Base-by-base conservation (phyloP, 176 grass and related monocot genomes). In the Neostapfia colusana region DNA sequence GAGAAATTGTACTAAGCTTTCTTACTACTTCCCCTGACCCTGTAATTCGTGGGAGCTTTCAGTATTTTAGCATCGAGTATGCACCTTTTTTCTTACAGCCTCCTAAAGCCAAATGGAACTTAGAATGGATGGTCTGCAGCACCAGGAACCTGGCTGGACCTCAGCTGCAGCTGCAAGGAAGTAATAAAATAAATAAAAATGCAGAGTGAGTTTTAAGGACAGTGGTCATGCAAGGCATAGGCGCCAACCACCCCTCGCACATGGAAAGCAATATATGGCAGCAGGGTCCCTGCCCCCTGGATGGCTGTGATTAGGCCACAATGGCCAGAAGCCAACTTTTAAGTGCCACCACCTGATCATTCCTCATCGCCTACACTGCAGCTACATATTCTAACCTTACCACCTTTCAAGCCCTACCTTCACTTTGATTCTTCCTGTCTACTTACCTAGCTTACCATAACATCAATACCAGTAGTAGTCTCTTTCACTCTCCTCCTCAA, bases 371-470 rank as follows among this genome's bases (percentile, higher is more conserved):
- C 62, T 68, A 74, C 80, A 46, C 51, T 78, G 20, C 34, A 68
- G 68, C 76, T 84, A 84, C 55, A 82, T 80, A 78, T 69, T 89
- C 80, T 75, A 80, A 79, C 50, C 80, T 81, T 64, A 43, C 40
- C 71, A 80, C 68, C 54, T 75, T 82, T 78, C 51, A 80, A 67
- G 50, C 74, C 77, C 75, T 80, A 77, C 61, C 86, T 80, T 84
- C 62, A 62, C 79, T 73, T 95, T 87, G 89, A 91, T 95, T 89
- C 89, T 95, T 89, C 89, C 81, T 89, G 89, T 91, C 86, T 76
- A 82, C 73, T 69, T 48, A 41, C 31, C 31, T 86, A 91, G 65
- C 84, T 90, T 88, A 83, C 84, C 86, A 88, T 83, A 77, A 59
- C 17, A 63, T 11, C 45, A 34, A 12, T 31, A 31, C 31, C 31